Percentiles rank a stretch among this genome's conserved stretches.
phyloP scores from a whole-genome alignment of 495 filamentous ascomycete genomes.

The Lepraria neglecta region DNA sequence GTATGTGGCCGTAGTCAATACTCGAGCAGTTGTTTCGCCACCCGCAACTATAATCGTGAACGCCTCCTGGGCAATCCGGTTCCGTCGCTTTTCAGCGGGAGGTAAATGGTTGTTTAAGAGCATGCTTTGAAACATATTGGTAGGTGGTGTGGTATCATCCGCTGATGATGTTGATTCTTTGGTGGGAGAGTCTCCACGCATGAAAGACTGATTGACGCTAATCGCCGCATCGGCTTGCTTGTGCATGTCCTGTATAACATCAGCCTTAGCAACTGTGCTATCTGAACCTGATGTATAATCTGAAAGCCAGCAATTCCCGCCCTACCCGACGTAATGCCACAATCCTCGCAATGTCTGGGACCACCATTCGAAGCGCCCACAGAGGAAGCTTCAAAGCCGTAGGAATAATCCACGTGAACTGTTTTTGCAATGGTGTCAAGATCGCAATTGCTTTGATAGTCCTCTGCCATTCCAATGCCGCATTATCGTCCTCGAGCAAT shows the following conservation, averaged over 20 bases:
- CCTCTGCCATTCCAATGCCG: slow-evolving; percentile 9
- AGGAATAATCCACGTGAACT: slow-evolving; percentile 24
- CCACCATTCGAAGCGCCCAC: not conserved
- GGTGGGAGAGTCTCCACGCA: not conserved
- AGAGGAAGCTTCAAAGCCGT: slow-evolving; percentile 13
- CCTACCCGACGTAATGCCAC: slow-evolving; percentile 16
- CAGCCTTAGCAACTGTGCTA: slow-evolving; percentile 1
- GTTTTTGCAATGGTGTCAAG: slow-evolving; percentile 18
- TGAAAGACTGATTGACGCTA: no score
- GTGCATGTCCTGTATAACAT: not conserved
- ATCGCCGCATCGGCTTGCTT: not conserved
- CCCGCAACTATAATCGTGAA: slow-evolving; percentile 30
- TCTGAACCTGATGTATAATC: not conserved
- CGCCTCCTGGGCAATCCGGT: slow-evolving; percentile 32
- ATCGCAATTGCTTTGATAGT: slow-evolving; percentile 12
- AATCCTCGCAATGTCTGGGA: slow-evolving; percentile 20
- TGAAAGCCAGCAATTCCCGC: not conserved
- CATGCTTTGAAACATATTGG: slow-evolving; percentile 31
- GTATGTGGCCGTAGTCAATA: slow-evolving; percentile 30
- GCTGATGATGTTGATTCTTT: not conserved
- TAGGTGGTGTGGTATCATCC: not conserved
- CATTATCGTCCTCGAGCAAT: slow-evolving; percentile 22
- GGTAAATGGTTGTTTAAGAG: slow-evolving; percentile 19
- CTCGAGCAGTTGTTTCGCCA: slow-evolving; percentile 33
- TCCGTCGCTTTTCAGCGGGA: slow-evolving; percentile 26